Percentiles rank a stretch among this genome's conserved stretches.
Conservation (phyloP, 2,329 filamentous ascomycete genomes). For the Diaporthe ilicicola region DNA sequence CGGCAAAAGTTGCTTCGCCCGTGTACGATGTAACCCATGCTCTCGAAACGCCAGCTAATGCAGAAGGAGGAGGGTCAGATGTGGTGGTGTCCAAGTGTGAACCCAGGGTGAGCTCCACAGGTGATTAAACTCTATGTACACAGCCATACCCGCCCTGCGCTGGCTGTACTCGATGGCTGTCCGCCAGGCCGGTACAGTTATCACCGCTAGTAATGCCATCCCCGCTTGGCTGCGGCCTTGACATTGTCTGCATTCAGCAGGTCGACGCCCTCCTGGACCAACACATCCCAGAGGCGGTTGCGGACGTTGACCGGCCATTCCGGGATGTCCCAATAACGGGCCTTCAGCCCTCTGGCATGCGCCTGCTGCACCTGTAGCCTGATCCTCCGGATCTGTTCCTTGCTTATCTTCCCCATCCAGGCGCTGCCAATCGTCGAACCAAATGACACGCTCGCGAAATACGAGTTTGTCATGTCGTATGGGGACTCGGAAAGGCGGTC, state of each 20-base stretch:
- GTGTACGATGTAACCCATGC: neutral
- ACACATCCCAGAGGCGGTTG: constrained; percentile 63
- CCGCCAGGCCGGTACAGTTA: neutral
- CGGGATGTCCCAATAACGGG: constrained; percentile 69
- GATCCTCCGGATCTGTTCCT: constrained; percentile 52
- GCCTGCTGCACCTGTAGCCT: constrained; percentile 57
- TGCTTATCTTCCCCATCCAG: constrained; percentile 53
- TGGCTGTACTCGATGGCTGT: neutral
- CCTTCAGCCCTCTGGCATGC: constrained; percentile 62
- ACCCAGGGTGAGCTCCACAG: neutral
- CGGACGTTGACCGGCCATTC: constrained; percentile 62
- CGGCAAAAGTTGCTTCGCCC: neutral
- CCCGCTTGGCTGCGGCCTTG: constrained; percentile 50
- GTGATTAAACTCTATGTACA: constrained; percentile 1
- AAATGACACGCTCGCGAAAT: constrained; percentile 72
- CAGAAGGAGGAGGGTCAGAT: neutral
- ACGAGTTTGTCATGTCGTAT: constrained; percentile 66
- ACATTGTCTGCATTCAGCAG: constrained; percentile 71
- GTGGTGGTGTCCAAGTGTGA: neutral
- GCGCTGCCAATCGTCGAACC: constrained; percentile 59
- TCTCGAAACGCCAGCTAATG: neutral
- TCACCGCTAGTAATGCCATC: constrained; percentile 44
- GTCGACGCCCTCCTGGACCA: constrained; percentile 66
- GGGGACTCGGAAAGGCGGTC: constrained; percentile 44
- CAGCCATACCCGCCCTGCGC: neutral